These are phyloP conservation scores for Annulohypoxylon maeteangense DNA, from an alignment of 495 filamentous ascomycete species.

Conservation along the genomic window DNA sequence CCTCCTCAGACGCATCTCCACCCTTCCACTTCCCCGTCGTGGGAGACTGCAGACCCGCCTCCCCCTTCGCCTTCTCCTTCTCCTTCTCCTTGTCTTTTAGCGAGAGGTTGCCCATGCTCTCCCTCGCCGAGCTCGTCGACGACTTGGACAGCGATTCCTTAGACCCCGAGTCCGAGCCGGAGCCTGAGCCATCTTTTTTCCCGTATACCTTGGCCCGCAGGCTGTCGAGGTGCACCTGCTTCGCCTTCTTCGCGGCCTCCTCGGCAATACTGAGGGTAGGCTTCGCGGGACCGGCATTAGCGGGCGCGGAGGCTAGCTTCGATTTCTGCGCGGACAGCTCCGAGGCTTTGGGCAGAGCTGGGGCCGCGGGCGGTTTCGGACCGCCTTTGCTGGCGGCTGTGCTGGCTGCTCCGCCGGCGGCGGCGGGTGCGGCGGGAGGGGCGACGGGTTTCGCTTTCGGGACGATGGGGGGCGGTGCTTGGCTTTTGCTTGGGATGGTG, in stretches of 20 bases:
- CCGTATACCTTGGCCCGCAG: slow-evolving; percentile 54
- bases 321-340: slow-evolving; percentile 5
- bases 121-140: slow-evolving; percentile 16
- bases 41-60: slow-evolving; percentile 51
- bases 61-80: background rate
- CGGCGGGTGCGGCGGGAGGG: slow-evolving; percentile 45
- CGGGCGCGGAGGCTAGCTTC: slow-evolving; percentile 35
- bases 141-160: slow-evolving; percentile 10
- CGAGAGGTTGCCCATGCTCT: slow-evolving; percentile 28
- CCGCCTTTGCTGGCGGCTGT: slow-evolving; percentile 23
- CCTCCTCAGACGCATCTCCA: slow-evolving; percentile 13
- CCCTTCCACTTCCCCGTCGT: slow-evolving; percentile 50
- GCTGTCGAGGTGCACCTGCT: slow-evolving; percentile 58
- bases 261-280: slow-evolving; percentile 73
- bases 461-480: slow-evolving; percentile 48
- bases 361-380: slow-evolving; percentile 13
- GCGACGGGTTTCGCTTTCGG: slow-evolving; percentile 47
- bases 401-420: slow-evolving; percentile 36
- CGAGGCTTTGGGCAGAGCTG: background rate
- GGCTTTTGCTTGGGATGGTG: slow-evolving; percentile 57
- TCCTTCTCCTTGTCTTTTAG: slow-evolving; percentile 2
- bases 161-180: slow-evolving; percentile 15
- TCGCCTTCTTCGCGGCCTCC: slow-evolving; percentile 75
- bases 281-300: slow-evolving; percentile 39
- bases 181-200: slow-evolving; percentile 40